Evolutionary conservation across 192 early-diverging fungal genomes (phyloP).

Genomic region (Backusella mclennaniae): DNA sequence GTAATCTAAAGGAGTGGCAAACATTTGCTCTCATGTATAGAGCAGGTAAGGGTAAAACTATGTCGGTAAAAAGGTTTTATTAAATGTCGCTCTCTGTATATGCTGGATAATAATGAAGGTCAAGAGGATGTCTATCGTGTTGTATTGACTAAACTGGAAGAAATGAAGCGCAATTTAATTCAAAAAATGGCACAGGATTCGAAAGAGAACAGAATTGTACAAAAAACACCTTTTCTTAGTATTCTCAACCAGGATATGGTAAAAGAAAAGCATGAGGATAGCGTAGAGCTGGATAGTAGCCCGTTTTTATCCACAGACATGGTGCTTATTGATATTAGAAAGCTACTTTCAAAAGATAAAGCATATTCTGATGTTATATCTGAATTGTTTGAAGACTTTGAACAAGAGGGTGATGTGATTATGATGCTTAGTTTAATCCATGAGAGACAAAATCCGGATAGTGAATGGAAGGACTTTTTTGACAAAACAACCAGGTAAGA

Average conservation of each 20-base stretch:
- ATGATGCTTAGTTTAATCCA: constrained; percentile 33
- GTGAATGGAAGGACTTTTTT: constrained; percentile 30
- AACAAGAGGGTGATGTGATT: constrained; percentile 31
- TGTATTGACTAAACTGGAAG: neutral
- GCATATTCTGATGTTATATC: constrained; percentile 14
- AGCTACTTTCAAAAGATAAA: constrained; percentile 11
- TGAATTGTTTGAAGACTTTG: constrained; percentile 21
- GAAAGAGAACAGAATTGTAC: neutral
- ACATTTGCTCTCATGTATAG: constrained; percentile 53
- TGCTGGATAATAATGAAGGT: constrained; percentile 13
- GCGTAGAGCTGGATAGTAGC: neutral
- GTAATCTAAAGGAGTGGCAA: constrained; percentile 34
- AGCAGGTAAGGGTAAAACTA: constrained; percentile 25
- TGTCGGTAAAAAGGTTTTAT: neutral
- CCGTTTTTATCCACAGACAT: constrained; percentile 10
- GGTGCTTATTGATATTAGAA: constrained; percentile 20
- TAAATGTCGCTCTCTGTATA: neutral
- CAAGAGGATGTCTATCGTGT: constrained; percentile 31
- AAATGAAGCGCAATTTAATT: constrained; percentile 8
- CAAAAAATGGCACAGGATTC: constrained; percentile 4
- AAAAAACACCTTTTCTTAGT: constrained; percentile 22
- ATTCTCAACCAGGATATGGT: constrained; percentile 15
- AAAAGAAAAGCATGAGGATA: neutral
- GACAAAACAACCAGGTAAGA: neutral
- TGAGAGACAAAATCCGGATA: constrained; percentile 14